Percentiles rank a stretch among this genome's conserved stretches.
These are phyloP conservation scores for Saccharum officinarum DNA, from an alignment of 176 grass and related monocot species.

Conservation along the genomic window DNA sequence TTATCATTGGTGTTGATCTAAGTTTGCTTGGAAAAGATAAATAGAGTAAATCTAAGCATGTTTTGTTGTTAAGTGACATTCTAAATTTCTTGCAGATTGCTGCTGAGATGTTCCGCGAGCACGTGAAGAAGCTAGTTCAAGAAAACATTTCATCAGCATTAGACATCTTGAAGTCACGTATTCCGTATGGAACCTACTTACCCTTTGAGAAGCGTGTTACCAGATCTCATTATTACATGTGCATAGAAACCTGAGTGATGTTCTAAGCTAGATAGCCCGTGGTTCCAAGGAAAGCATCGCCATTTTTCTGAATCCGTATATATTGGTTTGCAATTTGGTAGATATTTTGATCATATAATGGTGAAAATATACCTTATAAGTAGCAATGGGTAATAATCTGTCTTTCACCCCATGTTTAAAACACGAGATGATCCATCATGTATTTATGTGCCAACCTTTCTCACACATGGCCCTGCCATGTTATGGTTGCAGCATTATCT, in stretches of 20 bases:
- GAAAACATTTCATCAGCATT: slow-evolving; percentile 80
- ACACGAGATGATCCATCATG: not conserved
- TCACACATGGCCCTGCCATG: slow-evolving; percentile 2
- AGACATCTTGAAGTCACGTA: slow-evolving; percentile 70
- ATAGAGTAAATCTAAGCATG: slow-evolving; percentile 3
- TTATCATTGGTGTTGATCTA: slow-evolving; percentile 17
- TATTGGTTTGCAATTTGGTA: not conserved
- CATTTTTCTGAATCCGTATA: slow-evolving; percentile 12
- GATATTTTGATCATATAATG: slow-evolving; percentile 14
- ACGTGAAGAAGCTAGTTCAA: slow-evolving; percentile 76
- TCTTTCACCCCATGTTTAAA: slow-evolving; percentile 5
- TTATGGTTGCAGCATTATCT: slow-evolving; percentile 19
- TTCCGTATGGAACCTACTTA: slow-evolving; percentile 54
- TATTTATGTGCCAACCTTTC: not conserved
- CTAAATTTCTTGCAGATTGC: slow-evolving; percentile 68
- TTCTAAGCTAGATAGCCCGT: slow-evolving; percentile 20
- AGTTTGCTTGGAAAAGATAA: not conserved
- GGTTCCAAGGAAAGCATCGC: not conserved
- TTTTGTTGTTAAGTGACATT: not conserved
- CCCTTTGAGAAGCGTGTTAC: not conserved
- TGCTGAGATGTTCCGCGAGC: slow-evolving; percentile 88
- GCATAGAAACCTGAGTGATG: slow-evolving; percentile 19
- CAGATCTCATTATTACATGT: slow-evolving; percentile 12
- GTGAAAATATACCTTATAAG: slow-evolving; percentile 12
- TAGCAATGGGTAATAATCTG: not conserved